These are phyloP conservation scores for Theobroma cacao DNA, from an alignment of 345 rosid genomes.

Conservation along the genomic window DNA sequence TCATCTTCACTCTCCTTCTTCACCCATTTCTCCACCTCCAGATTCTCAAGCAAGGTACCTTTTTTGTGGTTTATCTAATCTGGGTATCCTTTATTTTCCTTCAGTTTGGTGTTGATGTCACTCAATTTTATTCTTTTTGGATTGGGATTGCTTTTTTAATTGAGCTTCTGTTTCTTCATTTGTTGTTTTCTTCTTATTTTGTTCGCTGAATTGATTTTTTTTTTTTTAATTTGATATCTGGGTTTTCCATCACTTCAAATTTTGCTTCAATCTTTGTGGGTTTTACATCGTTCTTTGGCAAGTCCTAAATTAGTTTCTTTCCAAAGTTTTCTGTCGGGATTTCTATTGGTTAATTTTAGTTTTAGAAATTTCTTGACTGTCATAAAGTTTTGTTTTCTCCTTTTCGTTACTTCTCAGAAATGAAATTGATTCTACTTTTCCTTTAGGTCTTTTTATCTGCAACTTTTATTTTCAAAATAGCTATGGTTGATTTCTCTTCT, in stretches of 20 bases:
- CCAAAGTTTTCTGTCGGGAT: neutral
- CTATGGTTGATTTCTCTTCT: too few species aligned
- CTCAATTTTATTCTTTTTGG: neutral
- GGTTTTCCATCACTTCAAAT: neutral
- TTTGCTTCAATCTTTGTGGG: neutral
- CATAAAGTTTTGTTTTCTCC: neutral
- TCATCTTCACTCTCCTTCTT: neutral
- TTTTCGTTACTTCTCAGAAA: neutral
- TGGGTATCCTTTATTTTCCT: neutral
- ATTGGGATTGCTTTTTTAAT: neutral
- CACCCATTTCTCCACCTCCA: neutral
- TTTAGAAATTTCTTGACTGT: neutral
- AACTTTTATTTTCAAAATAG: neutral
- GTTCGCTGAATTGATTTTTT: neutral
- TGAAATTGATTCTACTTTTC: neutral
- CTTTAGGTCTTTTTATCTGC: neutral
- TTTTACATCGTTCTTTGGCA: neutral
- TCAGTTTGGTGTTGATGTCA: neutral
- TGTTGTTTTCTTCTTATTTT: neutral
- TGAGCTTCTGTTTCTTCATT: neutral
- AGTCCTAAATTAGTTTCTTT: neutral
- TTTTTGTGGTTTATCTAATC: neutral
- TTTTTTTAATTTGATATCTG: neutral
- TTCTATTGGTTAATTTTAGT: neutral
- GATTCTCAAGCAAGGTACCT: slow-evolving; percentile 2